A percentile compares a stretch with the other conserved stretches of the same genome.
These are phyloP conservation scores for Tulasnella sp. DNA, from an alignment of 768 basidiomycete species.

Conservation along the genomic window DNA sequence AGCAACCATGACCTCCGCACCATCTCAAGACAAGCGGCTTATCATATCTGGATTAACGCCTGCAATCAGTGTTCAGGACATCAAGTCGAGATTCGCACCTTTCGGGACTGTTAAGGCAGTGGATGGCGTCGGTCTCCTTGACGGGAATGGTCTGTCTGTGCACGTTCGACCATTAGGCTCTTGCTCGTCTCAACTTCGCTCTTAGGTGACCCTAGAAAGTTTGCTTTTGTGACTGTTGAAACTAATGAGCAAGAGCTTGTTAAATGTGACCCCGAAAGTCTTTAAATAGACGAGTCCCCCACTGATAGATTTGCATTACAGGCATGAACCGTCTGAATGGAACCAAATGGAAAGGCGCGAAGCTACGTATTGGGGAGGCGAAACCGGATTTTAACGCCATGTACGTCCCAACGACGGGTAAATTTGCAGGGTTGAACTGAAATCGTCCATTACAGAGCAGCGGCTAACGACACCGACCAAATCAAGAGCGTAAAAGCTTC, in stretches of 20 bases:
- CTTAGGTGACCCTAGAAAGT: constrained; percentile 45
- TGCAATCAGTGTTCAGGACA: constrained; percentile 43
- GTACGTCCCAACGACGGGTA: constrained; percentile 29
- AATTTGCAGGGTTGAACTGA: not conserved
- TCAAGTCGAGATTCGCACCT: constrained; percentile 43
- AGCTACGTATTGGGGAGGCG: constrained; percentile 73
- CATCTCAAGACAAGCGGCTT: constrained; percentile 36
- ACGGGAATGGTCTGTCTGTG: constrained; percentile 45
- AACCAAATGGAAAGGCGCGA: constrained; percentile 80
- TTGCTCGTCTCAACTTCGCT: not conserved
- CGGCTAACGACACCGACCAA: not conserved
- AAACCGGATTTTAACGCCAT: constrained; percentile 58
- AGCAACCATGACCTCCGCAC: not conserved
- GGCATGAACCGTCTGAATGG: constrained; percentile 70
- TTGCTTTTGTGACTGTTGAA: constrained; percentile 63
- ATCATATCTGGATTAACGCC: constrained; percentile 70
- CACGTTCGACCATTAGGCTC: not conserved
- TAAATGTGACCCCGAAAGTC: constrained; percentile 41
- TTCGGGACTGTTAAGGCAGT: constrained; percentile 61
- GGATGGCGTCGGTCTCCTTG: constrained; percentile 54
- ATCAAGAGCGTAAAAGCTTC: constrained; percentile 20
- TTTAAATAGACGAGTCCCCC: not conserved
- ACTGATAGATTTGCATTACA: constrained; percentile 21
- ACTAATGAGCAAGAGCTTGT: constrained; percentile 46
- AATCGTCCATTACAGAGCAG: not conserved